Evolutionary conservation across 495 filamentous ascomycete genomes (phyloP), one percentile per base, ranked within the genome.

Genomic region (Neurospora sp.): DNA sequence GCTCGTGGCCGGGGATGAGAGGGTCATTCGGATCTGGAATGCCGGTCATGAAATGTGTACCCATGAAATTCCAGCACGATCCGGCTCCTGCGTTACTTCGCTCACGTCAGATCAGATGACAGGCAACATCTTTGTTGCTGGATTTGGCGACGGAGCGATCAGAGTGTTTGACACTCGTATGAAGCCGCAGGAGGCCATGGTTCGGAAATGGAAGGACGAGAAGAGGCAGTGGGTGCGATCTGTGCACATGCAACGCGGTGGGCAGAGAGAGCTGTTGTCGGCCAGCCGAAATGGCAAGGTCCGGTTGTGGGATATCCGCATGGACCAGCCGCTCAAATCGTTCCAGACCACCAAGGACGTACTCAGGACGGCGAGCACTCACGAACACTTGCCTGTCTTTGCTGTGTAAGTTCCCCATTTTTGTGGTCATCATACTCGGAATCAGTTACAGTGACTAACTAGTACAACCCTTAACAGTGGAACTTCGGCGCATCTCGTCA

Each of bases 381-480:
- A 99, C 82, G 96, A 99, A 80, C 96, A 98, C 82, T 89, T 97
- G 65, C 96, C 96, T 39, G 94, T 99, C 8, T 97, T 98, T 85
- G 93, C 93, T 77, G 90, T 94, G 94, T 97, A 92, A 83, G 92
- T 89, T 68, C 8, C 35, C 20, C 65, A n/a, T 76, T 48, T 10
- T 70, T 69, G n/a, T 45, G 35, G 10, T 31, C 53, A 65, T 37
- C 53, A 35, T 17, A 17, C 53, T 4, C 22, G 27, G 12, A 65
- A 31, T 17, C 40, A 8, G 9, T 70, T 72, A 9, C 68, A 61
- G 3, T 71, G 74, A 72, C 79, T 83, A 76, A 86, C 74, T 59
- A 40, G 65, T 22, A 20, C 68, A 22, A 6, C 31, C 37, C 48
- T 8, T 8, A 1, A 65, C 76, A 97, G 94, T 73, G 96, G 95